These are phyloP conservation scores for Ganoderma lingzhi DNA, from an alignment of 1,284 basidiomycete genomes.

Conservation along the genomic window DNA sequence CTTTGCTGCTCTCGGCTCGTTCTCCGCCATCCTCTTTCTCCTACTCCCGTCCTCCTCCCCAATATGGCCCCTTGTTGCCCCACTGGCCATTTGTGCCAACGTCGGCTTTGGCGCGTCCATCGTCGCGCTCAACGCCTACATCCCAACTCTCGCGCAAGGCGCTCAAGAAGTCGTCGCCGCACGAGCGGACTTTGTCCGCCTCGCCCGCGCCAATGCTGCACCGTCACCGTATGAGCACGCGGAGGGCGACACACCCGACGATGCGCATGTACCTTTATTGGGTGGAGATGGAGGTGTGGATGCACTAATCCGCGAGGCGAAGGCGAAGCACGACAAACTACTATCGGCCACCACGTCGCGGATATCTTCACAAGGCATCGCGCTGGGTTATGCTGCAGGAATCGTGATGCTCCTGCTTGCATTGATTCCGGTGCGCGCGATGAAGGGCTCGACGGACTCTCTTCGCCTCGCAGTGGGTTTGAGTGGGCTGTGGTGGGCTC, in stretches of 20 bases:
- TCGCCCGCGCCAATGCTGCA: conserved; percentile 17
- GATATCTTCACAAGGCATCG: conserved; percentile 85
- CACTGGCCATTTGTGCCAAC: conserved; percentile 78
- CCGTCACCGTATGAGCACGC: neutral
- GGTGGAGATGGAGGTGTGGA: conserved; percentile 29
- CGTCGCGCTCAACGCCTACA: conserved; percentile 91
- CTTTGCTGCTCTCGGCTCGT: conserved; percentile 78
- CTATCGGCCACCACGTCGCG: conserved; percentile 78
- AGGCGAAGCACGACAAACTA: conserved; percentile 42
- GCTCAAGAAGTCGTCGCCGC: conserved; percentile 67
- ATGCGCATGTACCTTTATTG: conserved; percentile 32
- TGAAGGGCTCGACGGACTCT: conserved; percentile 76
- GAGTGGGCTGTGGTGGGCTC: conserved; percentile 87
- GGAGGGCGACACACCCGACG: conserved; percentile 7
- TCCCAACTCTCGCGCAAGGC: conserved; percentile 78
- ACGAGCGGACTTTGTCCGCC: conserved; percentile 43
- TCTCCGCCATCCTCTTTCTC: conserved; percentile 75
- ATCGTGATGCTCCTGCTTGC: conserved; percentile 76
- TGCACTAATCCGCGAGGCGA: conserved; percentile 30
- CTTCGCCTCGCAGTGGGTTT: conserved; percentile 82
- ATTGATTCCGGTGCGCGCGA: conserved; percentile 73
- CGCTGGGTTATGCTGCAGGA: conserved; percentile 83
- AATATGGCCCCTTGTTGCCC: conserved; percentile 68
- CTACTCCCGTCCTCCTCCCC: conserved; percentile 72
- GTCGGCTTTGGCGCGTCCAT: conserved; percentile 85